A percentile compares a stretch with the other conserved stretches of the same genome.
Evolutionary conservation across 179 eudicot genomes (phyloP).

Genomic region (Dionaea muscipula): DNA sequence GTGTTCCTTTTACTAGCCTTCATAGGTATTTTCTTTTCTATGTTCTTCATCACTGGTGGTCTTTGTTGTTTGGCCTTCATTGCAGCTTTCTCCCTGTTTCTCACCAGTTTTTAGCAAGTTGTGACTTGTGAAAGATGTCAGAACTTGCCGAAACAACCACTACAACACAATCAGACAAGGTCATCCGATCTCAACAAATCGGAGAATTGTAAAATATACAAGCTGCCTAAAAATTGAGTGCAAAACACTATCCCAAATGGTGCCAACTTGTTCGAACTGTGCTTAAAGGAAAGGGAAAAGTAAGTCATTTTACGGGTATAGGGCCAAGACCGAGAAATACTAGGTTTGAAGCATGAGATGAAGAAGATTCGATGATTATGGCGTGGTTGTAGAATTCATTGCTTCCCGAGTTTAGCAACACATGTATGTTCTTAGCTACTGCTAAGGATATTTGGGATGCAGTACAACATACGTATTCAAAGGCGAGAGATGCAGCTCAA

Average conservation of each 20-base stretch:
- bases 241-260: neutral
- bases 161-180: neutral
- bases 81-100: neutral
- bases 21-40: too few relatives aligned
- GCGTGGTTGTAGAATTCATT: constrained; percentile 1
- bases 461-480: neutral
- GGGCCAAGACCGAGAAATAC: neutral
- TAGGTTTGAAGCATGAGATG: neutral
- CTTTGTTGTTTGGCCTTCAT: neutral
- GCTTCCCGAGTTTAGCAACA: neutral
- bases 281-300: constrained; percentile 3
- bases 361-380: constrained; percentile 4
- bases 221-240: neutral
- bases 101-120: too few relatives aligned
- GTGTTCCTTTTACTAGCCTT: too few relatives aligned
- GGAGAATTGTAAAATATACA: neutral
- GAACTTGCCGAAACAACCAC: neutral
- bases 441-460: neutral
- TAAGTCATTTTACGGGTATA: constrained; percentile 2
- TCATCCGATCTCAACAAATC: neutral
- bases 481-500: neutral
- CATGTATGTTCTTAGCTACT: neutral
- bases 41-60: neutral
- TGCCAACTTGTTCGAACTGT: neutral
- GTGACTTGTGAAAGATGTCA: neutral